Percentiles rank a stretch among this genome's conserved stretches.
Evolutionary conservation across 352 stramenopile species (phyloP).

Genomic region (Peronospora farinosa): DNA sequence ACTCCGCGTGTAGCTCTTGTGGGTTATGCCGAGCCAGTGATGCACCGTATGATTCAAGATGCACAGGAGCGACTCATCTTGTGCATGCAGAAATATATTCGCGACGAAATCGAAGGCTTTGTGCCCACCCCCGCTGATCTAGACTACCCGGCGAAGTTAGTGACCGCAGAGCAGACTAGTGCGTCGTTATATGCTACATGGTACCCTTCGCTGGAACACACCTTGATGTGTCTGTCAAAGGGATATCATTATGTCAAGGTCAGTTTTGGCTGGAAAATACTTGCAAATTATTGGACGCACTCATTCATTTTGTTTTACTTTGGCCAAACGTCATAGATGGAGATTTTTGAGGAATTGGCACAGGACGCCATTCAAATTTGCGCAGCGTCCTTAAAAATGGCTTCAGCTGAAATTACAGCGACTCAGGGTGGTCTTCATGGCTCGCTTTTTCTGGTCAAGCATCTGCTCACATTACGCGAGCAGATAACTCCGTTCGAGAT

Average conservation of each 20-base stretch:
- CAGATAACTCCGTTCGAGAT: conserved; percentile 85
- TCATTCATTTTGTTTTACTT: background rate
- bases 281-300: background rate
- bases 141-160: conserved; percentile 68
- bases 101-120: conserved; percentile 80
- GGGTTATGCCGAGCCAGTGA: conserved; percentile 58
- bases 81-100: conserved; percentile 80
- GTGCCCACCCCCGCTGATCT: conserved; percentile 43
- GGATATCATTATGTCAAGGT: conserved; percentile 82
- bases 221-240: conserved; percentile 79
- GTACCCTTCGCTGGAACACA: conserved; percentile 80
- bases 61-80: conserved; percentile 77
- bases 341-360: conserved; percentile 82
- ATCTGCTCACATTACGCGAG: conserved; percentile 74
- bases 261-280: conserved; percentile 1
- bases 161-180: conserved; percentile 23
- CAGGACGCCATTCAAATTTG: conserved; percentile 81
- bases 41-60: conserved; percentile 82
- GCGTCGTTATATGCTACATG: conserved; percentile 68
- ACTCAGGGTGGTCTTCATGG: conserved; percentile 52
- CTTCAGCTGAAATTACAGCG: conserved; percentile 52
- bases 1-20: conserved; percentile 42
- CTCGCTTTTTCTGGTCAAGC: conserved; percentile 73
- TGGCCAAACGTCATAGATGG: conserved; percentile 36
- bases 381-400: conserved; percentile 70